Evolutionary conservation across 352 stramenopile species (phyloP).

Genomic region (Phytophthora cactorum): DNA sequence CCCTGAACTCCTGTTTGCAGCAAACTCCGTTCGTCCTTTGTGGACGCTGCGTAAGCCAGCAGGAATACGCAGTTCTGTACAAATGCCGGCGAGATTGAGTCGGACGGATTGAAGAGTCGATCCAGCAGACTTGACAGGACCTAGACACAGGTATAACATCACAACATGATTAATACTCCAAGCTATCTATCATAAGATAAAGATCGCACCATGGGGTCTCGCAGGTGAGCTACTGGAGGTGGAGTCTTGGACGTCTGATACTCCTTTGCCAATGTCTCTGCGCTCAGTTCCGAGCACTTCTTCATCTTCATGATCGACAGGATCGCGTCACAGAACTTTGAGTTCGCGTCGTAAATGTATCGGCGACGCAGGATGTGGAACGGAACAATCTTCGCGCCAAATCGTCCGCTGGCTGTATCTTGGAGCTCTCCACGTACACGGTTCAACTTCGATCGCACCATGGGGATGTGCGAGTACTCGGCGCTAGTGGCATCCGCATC

Average conservation of each 20-base stretch:
- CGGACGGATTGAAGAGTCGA: slow-evolving; percentile 82
- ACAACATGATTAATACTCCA: slow-evolving; percentile 3
- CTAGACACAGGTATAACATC: slow-evolving; percentile 33
- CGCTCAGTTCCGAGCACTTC: slow-evolving; percentile 69
- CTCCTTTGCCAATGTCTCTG: slow-evolving; percentile 72
- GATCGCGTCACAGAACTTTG: slow-evolving; percentile 69
- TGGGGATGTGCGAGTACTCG: slow-evolving; percentile 51
- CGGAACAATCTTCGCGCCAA: slow-evolving; percentile 72
- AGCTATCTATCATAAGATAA: background rate
- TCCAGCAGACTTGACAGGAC: slow-evolving; percentile 82
- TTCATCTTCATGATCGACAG: slow-evolving; percentile 79
- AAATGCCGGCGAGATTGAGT: slow-evolving; percentile 63
- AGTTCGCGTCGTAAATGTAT: slow-evolving; percentile 65
- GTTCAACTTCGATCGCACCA: slow-evolving; percentile 74
- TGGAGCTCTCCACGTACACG: slow-evolving; percentile 82
- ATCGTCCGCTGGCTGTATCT: slow-evolving; percentile 64
- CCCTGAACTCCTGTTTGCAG: slow-evolving; percentile 48
- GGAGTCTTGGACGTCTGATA: slow-evolving; percentile 53
- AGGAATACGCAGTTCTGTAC: slow-evolving; percentile 73
- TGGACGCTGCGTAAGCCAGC: slow-evolving; percentile 77
- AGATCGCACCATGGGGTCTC: slow-evolving; percentile 68
- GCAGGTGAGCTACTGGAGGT: slow-evolving; percentile 72
- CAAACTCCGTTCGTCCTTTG: slow-evolving; percentile 80
- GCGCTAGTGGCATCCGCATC: slow-evolving; percentile 32
- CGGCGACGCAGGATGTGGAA: slow-evolving; percentile 78